Evolutionary conservation across 495 filamentous ascomycete genomes (phyloP).

Genomic region (Penicillium alfredii): DNA sequence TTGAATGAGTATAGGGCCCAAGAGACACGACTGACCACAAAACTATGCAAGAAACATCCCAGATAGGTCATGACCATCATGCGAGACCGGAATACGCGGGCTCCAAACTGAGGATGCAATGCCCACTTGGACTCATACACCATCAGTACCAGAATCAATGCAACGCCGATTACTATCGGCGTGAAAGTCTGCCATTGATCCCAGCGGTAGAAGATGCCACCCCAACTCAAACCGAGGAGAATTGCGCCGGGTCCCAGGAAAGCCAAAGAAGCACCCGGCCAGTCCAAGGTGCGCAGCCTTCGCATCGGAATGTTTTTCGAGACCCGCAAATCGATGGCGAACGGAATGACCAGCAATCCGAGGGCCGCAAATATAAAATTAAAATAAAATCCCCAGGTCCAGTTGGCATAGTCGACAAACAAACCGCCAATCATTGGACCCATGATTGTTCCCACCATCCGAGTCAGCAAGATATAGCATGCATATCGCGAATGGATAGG

Average conservation of each 20-base stretch:
- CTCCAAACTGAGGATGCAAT: constrained; percentile 48
- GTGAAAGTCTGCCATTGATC: constrained; percentile 38
- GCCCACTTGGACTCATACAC: constrained; percentile 44
- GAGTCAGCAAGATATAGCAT: constrained; percentile 31
- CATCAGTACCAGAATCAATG: constrained; percentile 35
- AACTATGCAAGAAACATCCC: constrained; percentile 47
- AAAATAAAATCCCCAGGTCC: constrained; percentile 41
- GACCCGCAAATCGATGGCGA: constrained; percentile 29
- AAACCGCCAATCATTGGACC: constrained; percentile 36
- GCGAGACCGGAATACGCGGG: constrained; percentile 43
- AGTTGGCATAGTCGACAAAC: constrained; percentile 30
- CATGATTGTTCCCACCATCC: constrained; percentile 30
- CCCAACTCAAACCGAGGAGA: constrained; percentile 34
- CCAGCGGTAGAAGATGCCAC: constrained; percentile 31
- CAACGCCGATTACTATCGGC: constrained; percentile 48
- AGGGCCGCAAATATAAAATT: constrained; percentile 37
- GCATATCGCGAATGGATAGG: constrained; percentile 36
- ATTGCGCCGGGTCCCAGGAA: constrained; percentile 24
- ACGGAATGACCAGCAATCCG: constrained; percentile 30
- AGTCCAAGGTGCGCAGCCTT: constrained; percentile 32
- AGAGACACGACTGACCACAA: constrained; percentile 36
- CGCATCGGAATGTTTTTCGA: constrained; percentile 21
- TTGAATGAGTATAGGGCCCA: constrained; percentile 4
- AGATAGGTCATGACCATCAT: constrained; percentile 34
- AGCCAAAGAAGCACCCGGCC: constrained; percentile 30